These are phyloP conservation scores for Magnaporthales sp. DNA, from an alignment of 2,329 filamentous ascomycete genomes.

Conservation along the genomic window DNA sequence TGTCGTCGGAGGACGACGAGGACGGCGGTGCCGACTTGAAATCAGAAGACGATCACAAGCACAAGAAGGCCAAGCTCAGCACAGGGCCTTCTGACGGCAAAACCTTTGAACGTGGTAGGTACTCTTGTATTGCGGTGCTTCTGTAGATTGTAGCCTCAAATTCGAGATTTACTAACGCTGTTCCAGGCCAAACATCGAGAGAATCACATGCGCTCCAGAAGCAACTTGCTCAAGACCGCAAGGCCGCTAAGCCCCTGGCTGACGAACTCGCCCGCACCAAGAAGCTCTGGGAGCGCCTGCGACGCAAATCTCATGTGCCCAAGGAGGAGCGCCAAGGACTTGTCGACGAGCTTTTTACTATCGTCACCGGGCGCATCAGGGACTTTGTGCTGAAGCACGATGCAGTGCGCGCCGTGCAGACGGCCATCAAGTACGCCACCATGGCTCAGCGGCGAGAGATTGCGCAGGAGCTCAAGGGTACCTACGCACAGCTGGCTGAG, in stretches of 20 bases:
- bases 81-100: constrained; percentile 21
- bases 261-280: constrained; percentile 84
- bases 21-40: constrained; percentile 43
- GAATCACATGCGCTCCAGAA: constrained; percentile 94
- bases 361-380: constrained; percentile 83
- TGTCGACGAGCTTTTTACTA: constrained; percentile 80
- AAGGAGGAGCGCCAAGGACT: constrained; percentile 81
- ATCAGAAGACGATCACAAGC: constrained; percentile 22
- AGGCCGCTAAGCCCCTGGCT: constrained; percentile 85
- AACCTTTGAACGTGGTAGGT: constrained; percentile 30
- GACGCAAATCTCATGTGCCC: constrained; percentile 87
- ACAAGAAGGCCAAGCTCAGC: constrained; percentile 11
- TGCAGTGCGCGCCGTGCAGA: constrained; percentile 92
- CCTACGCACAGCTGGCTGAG: constrained; percentile 78
- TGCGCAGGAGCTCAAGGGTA: constrained; percentile 75
- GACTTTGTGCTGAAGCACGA: constrained; percentile 99
- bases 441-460: constrained; percentile 79
- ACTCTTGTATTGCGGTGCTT: not conserved
- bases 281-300: constrained; percentile 92
- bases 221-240: constrained; percentile 77
- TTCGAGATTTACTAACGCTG: not conserved
- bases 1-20: constrained; percentile 42
- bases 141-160: not conserved
- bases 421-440: constrained; percentile 91
- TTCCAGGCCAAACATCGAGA: constrained; percentile 45